Evolutionary conservation across 306 rosid species (phyloP).

Genomic region (Corylus avellana): DNA sequence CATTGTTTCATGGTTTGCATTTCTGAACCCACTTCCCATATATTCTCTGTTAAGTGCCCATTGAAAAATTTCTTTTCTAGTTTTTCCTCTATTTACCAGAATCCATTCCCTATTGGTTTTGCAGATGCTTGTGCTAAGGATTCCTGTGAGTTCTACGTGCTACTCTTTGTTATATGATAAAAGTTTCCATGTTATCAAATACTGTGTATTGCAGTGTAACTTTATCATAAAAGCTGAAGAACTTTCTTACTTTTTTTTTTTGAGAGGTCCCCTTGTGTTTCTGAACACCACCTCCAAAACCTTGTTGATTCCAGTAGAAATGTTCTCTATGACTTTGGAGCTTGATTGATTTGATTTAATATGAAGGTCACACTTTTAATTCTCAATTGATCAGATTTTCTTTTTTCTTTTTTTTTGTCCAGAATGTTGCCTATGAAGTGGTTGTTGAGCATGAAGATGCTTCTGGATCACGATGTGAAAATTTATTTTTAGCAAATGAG

Average conservation of each 20-base stretch:
- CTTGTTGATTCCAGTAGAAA: conserved; percentile 24
- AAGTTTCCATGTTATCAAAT: not conserved
- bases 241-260: conserved; percentile 22
- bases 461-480: conserved; percentile 52
- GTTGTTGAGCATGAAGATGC: conserved; percentile 52
- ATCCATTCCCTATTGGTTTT: conserved; percentile 32
- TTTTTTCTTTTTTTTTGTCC: conserved; percentile 25
- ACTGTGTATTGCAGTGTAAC: not conserved
- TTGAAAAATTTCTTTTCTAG: not conserved
- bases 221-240: conserved; percentile 6
- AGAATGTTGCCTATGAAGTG: conserved; percentile 74
- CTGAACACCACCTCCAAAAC: conserved; percentile 3
- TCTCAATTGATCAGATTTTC: conserved; percentile 16
- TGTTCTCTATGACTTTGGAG: not conserved
- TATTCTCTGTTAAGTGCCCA: not conserved
- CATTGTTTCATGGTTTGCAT: not conserved
- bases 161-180: not conserved
- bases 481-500: conserved; percentile 55
- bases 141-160: conserved; percentile 68
- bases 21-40: conserved; percentile 1
- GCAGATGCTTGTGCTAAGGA: conserved; percentile 73
- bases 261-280: not conserved
- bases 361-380: conserved; percentile 13
- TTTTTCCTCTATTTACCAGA: conserved; percentile 16
- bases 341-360: not conserved